A percentile compares a stretch with the other conserved stretches of the same genome.
Conservation (phyloP, 2,329 filamentous ascomycete genomes). For the Aspergillus nomiae region DNA sequence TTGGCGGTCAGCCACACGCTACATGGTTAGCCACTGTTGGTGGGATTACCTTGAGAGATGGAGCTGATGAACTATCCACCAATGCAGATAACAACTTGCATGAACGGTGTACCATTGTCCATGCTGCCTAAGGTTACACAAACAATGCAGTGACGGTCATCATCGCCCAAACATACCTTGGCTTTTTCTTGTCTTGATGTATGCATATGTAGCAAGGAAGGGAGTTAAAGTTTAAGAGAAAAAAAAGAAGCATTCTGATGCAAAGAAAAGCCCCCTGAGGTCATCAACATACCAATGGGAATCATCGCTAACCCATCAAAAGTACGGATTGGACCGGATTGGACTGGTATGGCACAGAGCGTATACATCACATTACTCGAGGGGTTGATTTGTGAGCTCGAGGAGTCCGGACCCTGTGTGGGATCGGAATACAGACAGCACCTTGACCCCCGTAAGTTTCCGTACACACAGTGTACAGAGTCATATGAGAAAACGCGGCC, state of each 20-base stretch:
- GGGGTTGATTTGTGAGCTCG: conserved; percentile 8
- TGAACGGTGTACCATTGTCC: conserved; percentile 18
- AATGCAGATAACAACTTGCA: conserved; percentile 21
- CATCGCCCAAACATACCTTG: conserved; percentile 1
- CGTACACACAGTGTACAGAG: conserved; percentile 1
- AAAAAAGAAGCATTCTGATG: conserved; percentile 2
- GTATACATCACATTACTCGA: conserved; percentile 6
- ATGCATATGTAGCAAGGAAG: neutral
- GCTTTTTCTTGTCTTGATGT: neutral
- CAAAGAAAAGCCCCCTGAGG: neutral
- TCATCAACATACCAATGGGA: conserved; percentile 2
- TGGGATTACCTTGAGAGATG: conserved; percentile 6
- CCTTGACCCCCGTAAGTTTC: neutral
- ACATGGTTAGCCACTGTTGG: conserved; percentile 20
- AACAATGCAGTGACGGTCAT: neutral
- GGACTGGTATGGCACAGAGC: neutral
- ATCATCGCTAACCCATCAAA: neutral
- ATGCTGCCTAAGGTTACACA: conserved; percentile 7
- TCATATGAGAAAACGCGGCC: conserved; percentile 16
- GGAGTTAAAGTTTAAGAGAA: neutral
- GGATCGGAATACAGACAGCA: neutral
- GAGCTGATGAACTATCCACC: conserved; percentile 14
- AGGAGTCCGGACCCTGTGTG: neutral
- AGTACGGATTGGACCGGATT: neutral
- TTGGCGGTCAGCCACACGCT: conserved; percentile 21